Evolutionary conservation across 371 early-diverging fungal species (phyloP), one percentile per base, ranked within the genome.

Genomic region (Batrachochytrium dendrobatidis): DNA sequence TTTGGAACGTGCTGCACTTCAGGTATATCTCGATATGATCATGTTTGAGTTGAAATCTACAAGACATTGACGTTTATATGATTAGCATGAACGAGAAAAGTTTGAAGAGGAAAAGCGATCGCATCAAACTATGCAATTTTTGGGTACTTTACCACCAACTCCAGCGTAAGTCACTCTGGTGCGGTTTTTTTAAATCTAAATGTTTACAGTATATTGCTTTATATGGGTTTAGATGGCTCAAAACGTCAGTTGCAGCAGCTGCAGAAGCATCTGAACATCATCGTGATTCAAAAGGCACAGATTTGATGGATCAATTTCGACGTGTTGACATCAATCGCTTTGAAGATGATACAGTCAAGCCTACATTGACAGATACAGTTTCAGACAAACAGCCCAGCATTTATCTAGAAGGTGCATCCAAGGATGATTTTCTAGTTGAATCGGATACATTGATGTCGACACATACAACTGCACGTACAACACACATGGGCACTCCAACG

Each of bases 1-100:
- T 17, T 55, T 72, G 25, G 84, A 84, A 55, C 67, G 84, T 43
- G 63, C 60, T 20, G 72, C 67, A 24, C 64, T 82, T 8, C 66
- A 73, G 70, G 69, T 73, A 24, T 15, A 49, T 56, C 5, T 44
- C 22, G 49, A 25, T 49, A 2, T 18, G 5, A 35, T 15, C 6
- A 33, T 5, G 22, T 20, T 34, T 45, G 51, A 12, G 31, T 32
- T 28, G 26, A 45, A 12, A 3, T 15, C 17, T 31, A n/a, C 31
- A 15, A 10, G 28, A 6, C 12, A 34, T 31, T 48, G n/a, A 20
- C 20, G 43, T 33, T 3, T 43, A n/a, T n/a, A 26, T 55, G 29
- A 0, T 33, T 52, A 72, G 66, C 24, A 56, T 25, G 72, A 69
- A 39, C 56, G 56, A 46, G 59, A 49, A n/a, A 43, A 24, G 15